Base-by-base conservation (phyloP, 352 stramenopile species). In the Phytophthora rubi region DNA sequence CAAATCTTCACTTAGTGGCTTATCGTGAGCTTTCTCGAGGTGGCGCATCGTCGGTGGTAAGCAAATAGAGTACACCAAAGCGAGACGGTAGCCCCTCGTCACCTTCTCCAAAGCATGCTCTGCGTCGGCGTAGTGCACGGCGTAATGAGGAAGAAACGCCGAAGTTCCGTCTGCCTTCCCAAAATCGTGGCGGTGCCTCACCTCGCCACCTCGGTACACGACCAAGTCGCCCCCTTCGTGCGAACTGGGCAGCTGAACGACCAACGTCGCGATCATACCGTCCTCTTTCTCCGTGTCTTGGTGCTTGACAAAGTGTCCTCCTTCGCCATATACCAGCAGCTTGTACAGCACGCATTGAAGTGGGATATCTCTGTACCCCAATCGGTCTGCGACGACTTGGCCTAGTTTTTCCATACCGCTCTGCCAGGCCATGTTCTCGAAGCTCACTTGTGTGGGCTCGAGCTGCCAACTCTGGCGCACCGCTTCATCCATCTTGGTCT, bases 211-310 rank as follows among this genome's bases (percentile, higher is more conserved):
- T 55, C 13, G 51, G 39, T 63, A 72, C 15, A 63, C 28, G 12
- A 63, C 28, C 44, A 63, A 35, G 8, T 63, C 57, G 16, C 57
- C 57, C 8, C 65, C 66, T 59, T 65, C 9, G 28, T 62, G 70
- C 15, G 39, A 13, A 30, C 56, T 62, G 1, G 80, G 75, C 4
- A 83, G 45, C 44, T 81, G 65, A 4, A 88, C 37, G 44, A 85
- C 57, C 13, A 88, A 55, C 26, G 77, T 85, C 3, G 70, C 77
- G 44, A 84, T 80, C 80, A 83, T 83, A 16, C 75, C 70, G 10
- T 62, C 62, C 51, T 85, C 16, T 58, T 33, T 86, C 84, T 65
- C 86, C 80, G 75, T 86, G 62, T 86, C 77, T 35, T 76, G 71
- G 49, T 88, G 77, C 28, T 70, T 66, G 2, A 70, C 42, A 44